Conservation (phyloP, 1,139 yeast species). For the Dujonia santamariae region DNA sequence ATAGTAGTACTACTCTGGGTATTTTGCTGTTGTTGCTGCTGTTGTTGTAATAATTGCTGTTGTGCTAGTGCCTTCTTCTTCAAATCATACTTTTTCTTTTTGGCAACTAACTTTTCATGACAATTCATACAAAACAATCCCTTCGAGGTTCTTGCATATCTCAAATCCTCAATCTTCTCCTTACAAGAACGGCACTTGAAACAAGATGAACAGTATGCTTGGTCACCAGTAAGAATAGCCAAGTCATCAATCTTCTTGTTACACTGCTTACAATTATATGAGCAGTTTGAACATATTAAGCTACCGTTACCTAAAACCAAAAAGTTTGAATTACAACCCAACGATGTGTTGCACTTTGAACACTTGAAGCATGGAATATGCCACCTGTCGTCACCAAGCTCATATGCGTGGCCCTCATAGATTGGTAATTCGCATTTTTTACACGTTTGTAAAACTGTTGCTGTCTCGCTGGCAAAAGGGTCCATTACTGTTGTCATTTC, state of each 20-base stretch:
- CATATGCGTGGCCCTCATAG: slow-evolving; percentile 77
- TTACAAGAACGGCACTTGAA: slow-evolving; percentile 91
- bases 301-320: slow-evolving; percentile 91
- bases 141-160: slow-evolving; percentile 91
- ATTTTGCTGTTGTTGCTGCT: slow-evolving; percentile 2
- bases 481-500: too few relatives aligned
- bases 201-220: slow-evolving; percentile 90
- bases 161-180: slow-evolving; percentile 79
- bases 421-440: slow-evolving; percentile 48
- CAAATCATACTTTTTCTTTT: slow-evolving; percentile 53
- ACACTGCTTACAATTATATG: slow-evolving; percentile 86
- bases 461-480: slow-evolving; percentile 13
- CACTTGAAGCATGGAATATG: slow-evolving; percentile 91
- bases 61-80: slow-evolving; percentile 34
- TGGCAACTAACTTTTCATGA: slow-evolving; percentile 78
- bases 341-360: slow-evolving; percentile 70
- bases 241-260: slow-evolving; percentile 87
- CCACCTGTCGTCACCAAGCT: slow-evolving; percentile 91
- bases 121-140: slow-evolving; percentile 94
- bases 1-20: background rate
- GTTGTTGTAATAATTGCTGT: slow-evolving; percentile 8
- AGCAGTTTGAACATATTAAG: slow-evolving; percentile 85
- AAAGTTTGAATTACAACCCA: slow-evolving; percentile 88
- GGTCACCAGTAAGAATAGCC: slow-evolving; percentile 95
- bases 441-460: slow-evolving; percentile 27